Base-by-base conservation (phyloP, 352 stramenopile species). In the Phytophthora sp. region DNA sequence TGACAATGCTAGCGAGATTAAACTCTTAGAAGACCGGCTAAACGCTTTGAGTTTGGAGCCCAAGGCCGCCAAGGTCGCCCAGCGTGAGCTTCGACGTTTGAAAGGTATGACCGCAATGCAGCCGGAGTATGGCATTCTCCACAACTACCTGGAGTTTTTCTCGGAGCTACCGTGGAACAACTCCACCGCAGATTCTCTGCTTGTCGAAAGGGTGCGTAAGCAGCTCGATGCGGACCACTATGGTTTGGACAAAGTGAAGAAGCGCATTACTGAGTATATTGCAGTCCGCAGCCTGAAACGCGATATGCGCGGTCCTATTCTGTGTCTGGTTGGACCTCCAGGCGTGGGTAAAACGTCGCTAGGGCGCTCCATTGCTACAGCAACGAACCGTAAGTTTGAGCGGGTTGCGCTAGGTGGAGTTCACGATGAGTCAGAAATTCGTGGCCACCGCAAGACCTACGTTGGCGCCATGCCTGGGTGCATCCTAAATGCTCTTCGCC, bases 231-330 rank as follows among this genome's bases (percentile, higher is more conserved):
- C 73, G 3, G 87, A 94, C 21, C 85, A 96, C 60, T 92, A 94
- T 31, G 87, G 85, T 0, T 69, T 96, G 28, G 78, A 94, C 58
- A 89, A 90, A 50, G 82, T 92, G 24, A 94, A 94, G 62, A 89
- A 92, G 54, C 84, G 88, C 21, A 92, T 96, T 66, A 87, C 87
- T 2, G 86, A 95, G 69, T 94, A 92, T 69, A 91, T 96, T 48
- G 88, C 87, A 30, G 84, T 95, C 15, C 82, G 84, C 5, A 91
- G 78, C 18, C 75, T 96, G 9, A 92, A 91, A 60, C 76, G 77
- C 23, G 75, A 91, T 57, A 89, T 92, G 79, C 89, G 91, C 54
- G 89, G 89, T 2, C 83, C 89, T 7, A 97, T 97, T 59, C 51
- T 97, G 44, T 97, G 89, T 62, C 80, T 97, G 12, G 75, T 96